Conservation (phyloP, 305 asterid species). For the Solanum hybrid region DNA sequence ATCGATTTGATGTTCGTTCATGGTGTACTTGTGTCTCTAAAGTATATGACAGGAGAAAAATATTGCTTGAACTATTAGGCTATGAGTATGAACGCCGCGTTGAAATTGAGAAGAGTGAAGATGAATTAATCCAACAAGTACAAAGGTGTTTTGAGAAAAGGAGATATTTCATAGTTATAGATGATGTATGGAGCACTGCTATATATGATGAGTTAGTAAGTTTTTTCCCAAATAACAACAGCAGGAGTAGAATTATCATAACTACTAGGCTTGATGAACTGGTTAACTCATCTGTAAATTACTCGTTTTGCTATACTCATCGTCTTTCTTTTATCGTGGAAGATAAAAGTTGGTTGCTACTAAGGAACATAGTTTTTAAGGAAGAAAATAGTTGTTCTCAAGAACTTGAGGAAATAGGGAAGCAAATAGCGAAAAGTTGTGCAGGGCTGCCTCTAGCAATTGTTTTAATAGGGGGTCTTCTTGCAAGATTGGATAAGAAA, state of each 20-base stretch:
- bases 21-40: conserved; percentile 12
- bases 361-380: conserved; percentile 6
- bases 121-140: not conserved
- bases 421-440: conserved; percentile 4
- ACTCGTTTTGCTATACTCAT: not conserved
- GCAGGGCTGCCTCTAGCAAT: conserved; percentile 14
- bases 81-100: not conserved
- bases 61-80: not conserved
- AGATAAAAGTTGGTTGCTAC: not conserved
- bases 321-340: not conserved
- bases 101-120: not conserved
- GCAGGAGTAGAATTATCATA: conserved; percentile 9
- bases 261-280: conserved; percentile 1
- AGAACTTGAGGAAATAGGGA: conserved; percentile 10
- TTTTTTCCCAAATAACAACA: conserved; percentile 8
- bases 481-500: not conserved
- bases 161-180: conserved; percentile 11
- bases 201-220: conserved; percentile 1
- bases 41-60: not conserved
- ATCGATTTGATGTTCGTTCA: not conserved
- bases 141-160: not conserved
- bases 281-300: not conserved
- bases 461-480: conserved; percentile 8
- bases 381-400: not conserved
- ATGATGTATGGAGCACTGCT: conserved; percentile 8